Base-by-base conservation (phyloP, 1,139 yeast genomes). In the Diutina rugosa region DNA sequence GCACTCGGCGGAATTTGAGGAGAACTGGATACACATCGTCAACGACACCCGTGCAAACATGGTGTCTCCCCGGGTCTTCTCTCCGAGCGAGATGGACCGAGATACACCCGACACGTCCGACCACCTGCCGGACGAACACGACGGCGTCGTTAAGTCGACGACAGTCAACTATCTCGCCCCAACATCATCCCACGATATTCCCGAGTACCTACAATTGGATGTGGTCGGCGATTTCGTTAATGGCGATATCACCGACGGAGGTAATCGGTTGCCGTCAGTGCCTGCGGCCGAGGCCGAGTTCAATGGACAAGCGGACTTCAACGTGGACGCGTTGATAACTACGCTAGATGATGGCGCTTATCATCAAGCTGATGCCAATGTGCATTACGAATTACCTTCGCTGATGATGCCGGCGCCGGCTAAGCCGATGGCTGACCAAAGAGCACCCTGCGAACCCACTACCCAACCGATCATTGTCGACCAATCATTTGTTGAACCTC, bases 91-190 rank as follows among this genome's bases (percentile, higher is more conserved):
- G 30, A 16, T 21, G 49, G 53, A 49, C n/a, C 32, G 53, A 32
- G 41, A 32, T 18, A 49, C 53, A 38, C 53, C 53, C 5, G 53
- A 49, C 44, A 49, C 53, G 21, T 28, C 41, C 35, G 53, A 49
- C 35, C 53, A 49, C 16, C 53, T 49, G 53, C 41, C 53, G 29
- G 53, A 49, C 44, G 53, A 49, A 32, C 32, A 49, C 26, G 53
- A 49, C 32, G 53, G 44, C 7, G 46, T 44, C 12, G 26, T 44
- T 6, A 35, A 35, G 41, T n/a, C 41, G 14, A 10, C 14, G 14
- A n/a, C 41, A 6, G 14, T 35, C 41, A n/a, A 35, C 14, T 35
- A 35, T 12, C 41, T 35, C 41, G 41, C 41, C n/a, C n/a, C 14
- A n/a, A n/a, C 41, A 35, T 35, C 41, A 12, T n/a, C 41, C 41